Base-by-base conservation (phyloP, 108 stramenopile species). In the Cyclostephanos tholiformis region DNA sequence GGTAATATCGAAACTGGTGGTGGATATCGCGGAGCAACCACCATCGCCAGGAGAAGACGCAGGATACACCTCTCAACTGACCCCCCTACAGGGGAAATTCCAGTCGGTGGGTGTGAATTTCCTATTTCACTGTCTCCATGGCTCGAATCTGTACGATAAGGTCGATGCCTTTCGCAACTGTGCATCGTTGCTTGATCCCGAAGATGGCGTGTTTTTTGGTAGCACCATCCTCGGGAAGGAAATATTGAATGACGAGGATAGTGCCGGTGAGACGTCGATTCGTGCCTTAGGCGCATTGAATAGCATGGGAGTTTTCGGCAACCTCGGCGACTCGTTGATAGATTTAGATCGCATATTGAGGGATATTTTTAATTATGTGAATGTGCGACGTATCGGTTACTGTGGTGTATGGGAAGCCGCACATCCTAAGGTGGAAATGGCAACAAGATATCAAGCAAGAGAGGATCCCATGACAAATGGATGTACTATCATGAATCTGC, bases 71-170 rank as follows among this genome's bases (percentile, higher is more conserved):
- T 63, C 48, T 4, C 41, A 29, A 8, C 44, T 65, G 36, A n/a
- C 38, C 6, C 23, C 60, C 20, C 43, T 70, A 2, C 22, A 14
- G 19, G 76, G 76, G 36, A 35, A 50, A 52, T 78, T 52, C 60
- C 32, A 78, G 11, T 78, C 71, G 0, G 71, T 78, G 17, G 77
- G 61, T 14, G 77, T 63, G 26, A 78, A 78, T 52, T 78, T 78
- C 65, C 49, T 78, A 36, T 65, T 78, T 36, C 77, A 78, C 59
- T 78, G 77, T 22, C 64, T 78, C 4, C 77, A 78, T 23, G 77
- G 70, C 6, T 56, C 70, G 14, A 72, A 29, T 67, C 14, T 78
- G 20, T 8, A 16, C 13, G 77, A 78, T 14, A 78, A 78, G 58
- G n/a, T 14, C 16, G 16, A 26, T 19, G 63, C 77, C 41, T 72